Evolutionary conservation across 1,284 basidiomycete genomes (phyloP).

Genomic region (Irpex lacteus): DNA sequence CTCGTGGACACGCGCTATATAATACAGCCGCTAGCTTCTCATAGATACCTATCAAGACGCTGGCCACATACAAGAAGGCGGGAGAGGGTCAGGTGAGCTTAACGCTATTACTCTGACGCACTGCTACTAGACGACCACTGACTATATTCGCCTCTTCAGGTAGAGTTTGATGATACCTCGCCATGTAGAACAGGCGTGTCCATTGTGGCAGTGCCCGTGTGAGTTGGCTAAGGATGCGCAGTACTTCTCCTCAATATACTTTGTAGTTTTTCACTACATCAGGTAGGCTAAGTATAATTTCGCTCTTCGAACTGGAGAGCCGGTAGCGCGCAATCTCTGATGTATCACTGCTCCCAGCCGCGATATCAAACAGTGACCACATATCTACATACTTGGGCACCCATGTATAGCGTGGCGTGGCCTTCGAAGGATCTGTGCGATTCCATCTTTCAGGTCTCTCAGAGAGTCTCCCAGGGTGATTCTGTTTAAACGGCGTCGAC

Average conservation of each 20-base stretch:
- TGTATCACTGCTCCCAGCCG: not conserved
- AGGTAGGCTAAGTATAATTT: not conserved
- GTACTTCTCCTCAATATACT: not conserved
- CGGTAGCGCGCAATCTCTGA: not conserved
- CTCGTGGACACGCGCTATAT: too few species aligned
- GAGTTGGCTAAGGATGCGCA: not conserved
- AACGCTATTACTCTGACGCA: not conserved
- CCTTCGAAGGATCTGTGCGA: not conserved
- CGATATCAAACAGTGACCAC: not conserved
- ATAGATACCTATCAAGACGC: too few species aligned
- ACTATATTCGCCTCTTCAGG: not conserved
- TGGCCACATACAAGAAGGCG: too few species aligned
- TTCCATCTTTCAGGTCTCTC: not conserved
- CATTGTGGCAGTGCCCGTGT: not conserved
- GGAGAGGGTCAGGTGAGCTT: too few species aligned
- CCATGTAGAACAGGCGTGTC: not conserved
- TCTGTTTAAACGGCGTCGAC: not conserved
- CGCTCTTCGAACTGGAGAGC: not conserved
- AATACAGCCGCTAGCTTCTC: too few species aligned
- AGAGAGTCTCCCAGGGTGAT: not conserved
- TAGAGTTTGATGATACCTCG: not conserved
- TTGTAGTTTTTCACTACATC: not conserved
- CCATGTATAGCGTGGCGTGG: not conserved
- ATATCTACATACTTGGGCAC: not conserved
- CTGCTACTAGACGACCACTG: not conserved